Conservation (phyloP, 306 rosid genomes). For the Leucaena leucocephala region DNA sequence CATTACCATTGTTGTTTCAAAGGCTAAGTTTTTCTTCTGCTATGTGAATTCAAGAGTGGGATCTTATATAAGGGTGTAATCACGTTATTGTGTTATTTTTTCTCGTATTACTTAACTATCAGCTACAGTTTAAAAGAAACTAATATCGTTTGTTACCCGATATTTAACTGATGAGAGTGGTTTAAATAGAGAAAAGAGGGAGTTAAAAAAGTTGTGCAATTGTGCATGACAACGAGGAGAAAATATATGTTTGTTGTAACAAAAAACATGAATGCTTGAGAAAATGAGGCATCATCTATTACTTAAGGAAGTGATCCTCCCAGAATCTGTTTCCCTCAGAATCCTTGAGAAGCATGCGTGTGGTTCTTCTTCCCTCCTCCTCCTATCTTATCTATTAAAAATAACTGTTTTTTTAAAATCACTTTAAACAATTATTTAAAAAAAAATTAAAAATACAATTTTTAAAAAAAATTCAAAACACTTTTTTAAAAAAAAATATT, state of each 20-base stretch:
- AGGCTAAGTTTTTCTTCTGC: background rate
- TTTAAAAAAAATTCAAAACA: too few relatives aligned
- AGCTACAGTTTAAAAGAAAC: background rate
- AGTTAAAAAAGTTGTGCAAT: background rate
- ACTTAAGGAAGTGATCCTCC: too few relatives aligned
- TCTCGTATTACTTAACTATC: background rate
- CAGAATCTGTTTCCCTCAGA: too few relatives aligned
- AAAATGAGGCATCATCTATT: too few relatives aligned
- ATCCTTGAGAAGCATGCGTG: too few relatives aligned
- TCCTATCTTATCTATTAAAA: too few relatives aligned
- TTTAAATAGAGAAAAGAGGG: background rate
- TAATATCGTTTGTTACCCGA: background rate
- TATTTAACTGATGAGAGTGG: background rate
- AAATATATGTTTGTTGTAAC: background rate
- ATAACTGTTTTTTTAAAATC: too few relatives aligned
- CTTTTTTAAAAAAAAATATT: too few relatives aligned
- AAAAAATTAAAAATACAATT: too few relatives aligned
- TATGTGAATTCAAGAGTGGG: background rate
- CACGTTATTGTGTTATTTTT: background rate
- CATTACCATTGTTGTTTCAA: background rate
- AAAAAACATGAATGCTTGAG: background rate
- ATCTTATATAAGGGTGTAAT: constrained; percentile 19
- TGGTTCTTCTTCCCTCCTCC: too few relatives aligned
- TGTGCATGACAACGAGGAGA: background rate
- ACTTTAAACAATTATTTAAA: too few relatives aligned